A percentile compares a stretch with the other conserved stretches of the same genome.
Evolutionary conservation across 306 rosid species (phyloP).

Genomic region (Mucuna pruriens): DNA sequence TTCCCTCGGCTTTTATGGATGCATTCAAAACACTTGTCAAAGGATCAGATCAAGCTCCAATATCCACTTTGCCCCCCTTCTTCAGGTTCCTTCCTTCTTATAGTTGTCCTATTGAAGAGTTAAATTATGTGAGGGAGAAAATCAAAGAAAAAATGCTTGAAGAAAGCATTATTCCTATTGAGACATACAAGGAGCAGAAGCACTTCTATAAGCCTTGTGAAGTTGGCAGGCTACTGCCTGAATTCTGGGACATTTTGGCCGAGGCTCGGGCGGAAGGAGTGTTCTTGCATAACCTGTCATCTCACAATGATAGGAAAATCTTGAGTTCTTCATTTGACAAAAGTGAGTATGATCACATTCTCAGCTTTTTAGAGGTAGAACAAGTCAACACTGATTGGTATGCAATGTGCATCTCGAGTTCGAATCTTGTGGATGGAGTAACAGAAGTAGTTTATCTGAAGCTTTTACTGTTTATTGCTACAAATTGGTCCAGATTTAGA

Average conservation of each 20-base stretch:
- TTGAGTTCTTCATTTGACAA: constrained; percentile 62
- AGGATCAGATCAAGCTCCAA: constrained; percentile 47
- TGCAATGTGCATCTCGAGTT: constrained; percentile 68
- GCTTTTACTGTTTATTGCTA: constrained; percentile 60
- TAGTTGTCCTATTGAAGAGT: constrained; percentile 42
- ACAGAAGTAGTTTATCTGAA: constrained; percentile 58
- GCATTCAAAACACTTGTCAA: constrained; percentile 64
- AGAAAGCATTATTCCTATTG: constrained; percentile 63
- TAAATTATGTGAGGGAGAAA: constrained; percentile 59
- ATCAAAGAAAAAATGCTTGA: constrained; percentile 51
- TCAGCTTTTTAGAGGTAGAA: constrained; percentile 58
- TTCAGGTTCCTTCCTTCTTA: constrained; percentile 64
- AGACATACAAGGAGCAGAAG: constrained; percentile 58
- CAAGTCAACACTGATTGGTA: constrained; percentile 63
- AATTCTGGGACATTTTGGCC: constrained; percentile 60
- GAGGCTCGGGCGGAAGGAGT: constrained; percentile 49
- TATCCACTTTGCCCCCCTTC: constrained; percentile 47
- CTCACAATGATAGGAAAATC: constrained; percentile 57
- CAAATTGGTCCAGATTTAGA: constrained; percentile 46
- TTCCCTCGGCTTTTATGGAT: constrained; percentile 64
- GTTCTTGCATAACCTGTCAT: constrained; percentile 52
- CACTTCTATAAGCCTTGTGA: constrained; percentile 66
- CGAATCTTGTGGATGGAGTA: constrained; percentile 57
- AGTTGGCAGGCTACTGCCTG: constrained; percentile 64
- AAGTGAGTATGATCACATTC: constrained; percentile 45